Base-by-base conservation (phyloP, 345 rosid genomes). In the Arabidopsis suecica region DNA sequence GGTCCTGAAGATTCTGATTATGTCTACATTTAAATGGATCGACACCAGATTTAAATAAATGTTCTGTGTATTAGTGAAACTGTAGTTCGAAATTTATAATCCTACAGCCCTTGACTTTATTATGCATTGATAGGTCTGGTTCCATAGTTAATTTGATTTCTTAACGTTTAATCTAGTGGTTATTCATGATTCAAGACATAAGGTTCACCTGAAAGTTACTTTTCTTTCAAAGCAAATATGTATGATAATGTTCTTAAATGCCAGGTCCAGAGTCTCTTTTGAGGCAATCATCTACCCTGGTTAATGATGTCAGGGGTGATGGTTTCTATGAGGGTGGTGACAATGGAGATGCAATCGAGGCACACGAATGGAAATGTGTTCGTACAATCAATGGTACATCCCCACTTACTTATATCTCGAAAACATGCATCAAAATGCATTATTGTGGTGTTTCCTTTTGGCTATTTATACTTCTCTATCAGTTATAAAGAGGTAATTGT, bases 301-400 rank as follows among this genome's bases (percentile, higher is more conserved):
- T 60, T 71, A 78, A 73, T 49, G 78, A 73, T 68, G 74, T 23
- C 47, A 48, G 78, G 58, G 50, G 62, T 13, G 89, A 84, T 72
- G 84, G 87, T 28, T 82, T 81, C 77, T 85, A 79, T 63, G 95
- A 80, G 45, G 85, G 89, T 79, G 91, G 89, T 77, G 91, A 94
- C 55, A 73, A 20, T 20, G 97, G 96, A 77, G 98, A 94, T 88
- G 97, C 90, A 53, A 50, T 90, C 61, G 97, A 94, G 71, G 91
- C 91, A 66, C 86, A 91, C 73, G 76, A 86, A 60, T 94, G 98
- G 98, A 90, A 88, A 87, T 94, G 97, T 82, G 88, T 94, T 50
- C 88, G 92, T 58, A 91, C 92, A 9, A 51, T 90, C 60, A 86
- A 91, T 82, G 97, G 98, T 94, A 77, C 38, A 65, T 13, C 68